Evolutionary conservation across 129 eudicot species (phyloP), one percentile per base, ranked within the genome.

Genomic region (Centella asiatica): DNA sequence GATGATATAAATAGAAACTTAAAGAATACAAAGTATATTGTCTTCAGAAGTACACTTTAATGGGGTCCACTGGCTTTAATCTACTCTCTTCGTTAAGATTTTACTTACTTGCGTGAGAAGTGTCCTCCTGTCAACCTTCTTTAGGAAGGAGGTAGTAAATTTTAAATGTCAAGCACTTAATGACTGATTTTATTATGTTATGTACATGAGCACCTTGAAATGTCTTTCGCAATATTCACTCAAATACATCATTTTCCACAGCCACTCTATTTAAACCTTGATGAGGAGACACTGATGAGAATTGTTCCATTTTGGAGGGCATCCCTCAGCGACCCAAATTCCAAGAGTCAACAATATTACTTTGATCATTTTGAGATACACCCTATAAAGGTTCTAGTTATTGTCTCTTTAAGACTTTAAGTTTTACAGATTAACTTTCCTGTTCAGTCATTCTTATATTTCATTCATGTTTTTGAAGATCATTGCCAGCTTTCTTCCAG

Each of bases 321-420:
- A 67, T 93, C 99, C 49, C 96, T 85, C 62, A 93, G 96, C 72
- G 83, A 83, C 67, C 80, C 93, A 47, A 83, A 64, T 70, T 46
- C 88, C 50, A 90, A 85, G 22, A 77, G 96, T 81, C 95, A 46
- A 65, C 95, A 87, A 48, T 93, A 93, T 77, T 93, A 93, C 80
- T 82, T 93, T 69, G 99, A 88, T 68, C 99, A 85, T 82, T 93
- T 93, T 74, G 99, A 88, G 81, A 88, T 93, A 61, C 99, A 87
- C 77, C 99, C 99, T 42, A 68, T 93, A 59, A 93, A 87, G 95
- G 99, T 88, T 69, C 61, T 24, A 37, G 22, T 57, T 65, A 42
- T 36, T 39, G 53, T 60, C 39, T 46, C 20, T 62, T 9, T 63
- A 34, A 7, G 47, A 58, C 51, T 28, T 25, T 18, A 47, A 31